These are phyloP conservation scores for Vitis amurensis DNA, from an alignment of 164 flowering plant genomes.

Conservation along the genomic window DNA sequence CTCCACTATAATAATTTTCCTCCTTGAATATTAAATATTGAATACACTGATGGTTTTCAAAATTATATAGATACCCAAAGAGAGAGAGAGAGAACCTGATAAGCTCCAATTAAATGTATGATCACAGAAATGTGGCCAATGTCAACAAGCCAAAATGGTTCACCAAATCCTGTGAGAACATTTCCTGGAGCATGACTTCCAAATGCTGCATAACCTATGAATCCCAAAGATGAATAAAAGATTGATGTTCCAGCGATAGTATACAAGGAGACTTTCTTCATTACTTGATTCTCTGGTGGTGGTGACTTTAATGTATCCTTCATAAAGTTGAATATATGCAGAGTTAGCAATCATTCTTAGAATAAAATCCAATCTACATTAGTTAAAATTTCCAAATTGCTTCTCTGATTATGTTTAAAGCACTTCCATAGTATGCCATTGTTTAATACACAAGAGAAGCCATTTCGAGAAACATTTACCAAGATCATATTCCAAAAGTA, in stretches of 20 bases:
- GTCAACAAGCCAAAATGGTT: conserved; percentile 36
- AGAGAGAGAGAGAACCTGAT: conserved; percentile 26
- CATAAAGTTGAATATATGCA: not conserved
- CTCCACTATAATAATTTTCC: no score
- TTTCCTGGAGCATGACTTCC: conserved; percentile 31
- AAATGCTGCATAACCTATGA: conserved; percentile 32
- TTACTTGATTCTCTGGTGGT: conserved; percentile 39
- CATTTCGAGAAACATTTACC: no score
- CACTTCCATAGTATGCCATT: no score
- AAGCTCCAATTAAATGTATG: conserved; percentile 42
- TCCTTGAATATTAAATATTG: no score
- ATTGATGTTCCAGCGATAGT: conserved; percentile 21
- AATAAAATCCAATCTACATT: no score
- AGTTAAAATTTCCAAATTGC: no score
- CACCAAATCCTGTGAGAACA: conserved; percentile 27
- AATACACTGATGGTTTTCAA: no score
- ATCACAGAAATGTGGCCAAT: conserved; percentile 34
- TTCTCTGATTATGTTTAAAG: no score
- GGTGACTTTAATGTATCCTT: conserved; percentile 43
- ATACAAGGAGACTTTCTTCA: conserved; percentile 33
- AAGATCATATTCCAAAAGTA: no score
- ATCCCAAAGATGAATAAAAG: conserved; percentile 29
- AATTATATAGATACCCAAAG: no score
- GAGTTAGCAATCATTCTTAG: no score
- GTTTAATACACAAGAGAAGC: no score